Conservation (phyloP, 1,284 basidiomycete species). For the Apiotrichum domesticum region DNA sequence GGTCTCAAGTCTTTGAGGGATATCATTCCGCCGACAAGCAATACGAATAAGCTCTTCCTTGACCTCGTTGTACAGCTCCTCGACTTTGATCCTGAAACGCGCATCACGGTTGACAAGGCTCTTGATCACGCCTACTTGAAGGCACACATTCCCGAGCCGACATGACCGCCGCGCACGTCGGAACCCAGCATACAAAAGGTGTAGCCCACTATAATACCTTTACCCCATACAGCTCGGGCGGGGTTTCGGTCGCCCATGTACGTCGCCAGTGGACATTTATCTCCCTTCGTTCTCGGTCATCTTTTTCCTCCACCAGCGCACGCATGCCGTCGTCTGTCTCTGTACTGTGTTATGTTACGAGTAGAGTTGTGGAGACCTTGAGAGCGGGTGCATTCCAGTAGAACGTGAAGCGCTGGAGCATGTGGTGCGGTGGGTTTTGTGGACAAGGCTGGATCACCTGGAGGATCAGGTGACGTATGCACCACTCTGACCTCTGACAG, state of each 20-base stretch:
- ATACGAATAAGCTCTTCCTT: constrained; percentile 63
- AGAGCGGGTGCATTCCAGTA: too few relatives aligned
- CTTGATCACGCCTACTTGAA: constrained; percentile 77
- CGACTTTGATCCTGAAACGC: constrained; percentile 81
- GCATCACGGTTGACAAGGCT: constrained; percentile 79
- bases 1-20: constrained; percentile 73
- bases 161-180: too few relatives aligned
- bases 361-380: not conserved
- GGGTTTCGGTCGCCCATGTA: too few relatives aligned
- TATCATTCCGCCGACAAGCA: constrained; percentile 67
- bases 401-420: too few relatives aligned
- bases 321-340: not conserved
- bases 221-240: too few relatives aligned
- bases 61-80: constrained; percentile 81
- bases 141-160: constrained; percentile 15
- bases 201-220: not conserved
- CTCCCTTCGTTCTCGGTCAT: not conserved
- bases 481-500: too few relatives aligned
- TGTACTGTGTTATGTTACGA: constrained; percentile 10
- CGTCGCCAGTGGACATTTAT: not conserved
- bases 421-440: too few relatives aligned
- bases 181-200: too few relatives aligned
- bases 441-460: too few relatives aligned
- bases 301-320: not conserved
- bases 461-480: too few relatives aligned